Base-by-base conservation (phyloP, 2,329 filamentous ascomycete species). In the Harringtonia aguacate region DNA sequence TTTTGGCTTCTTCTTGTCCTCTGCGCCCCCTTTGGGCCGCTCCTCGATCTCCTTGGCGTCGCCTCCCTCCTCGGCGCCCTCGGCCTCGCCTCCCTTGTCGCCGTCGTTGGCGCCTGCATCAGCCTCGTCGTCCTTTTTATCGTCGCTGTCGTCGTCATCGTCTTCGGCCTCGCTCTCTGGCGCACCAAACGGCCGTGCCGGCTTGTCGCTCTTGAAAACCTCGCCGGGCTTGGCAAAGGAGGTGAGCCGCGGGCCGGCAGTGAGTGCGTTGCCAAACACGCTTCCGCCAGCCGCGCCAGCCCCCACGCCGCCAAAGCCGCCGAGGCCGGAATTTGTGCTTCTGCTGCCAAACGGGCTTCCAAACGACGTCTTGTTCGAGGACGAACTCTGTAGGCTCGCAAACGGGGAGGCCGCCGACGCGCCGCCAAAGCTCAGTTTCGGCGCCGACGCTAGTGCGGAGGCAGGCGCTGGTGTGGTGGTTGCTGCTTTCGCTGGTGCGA, bases 171-270 rank as follows among this genome's bases (percentile, higher is more conserved):
- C 79, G 47, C 77, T 82, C 33, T 80, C 79, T 2, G 85, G 77
- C 13, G 86, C 84, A 28, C 87, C 87, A 58, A 95, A 92, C 0
- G 86, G 75, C 61, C 77, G 86, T 4, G 73, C 70, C 14, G 77
- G 70, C 59, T 84, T 85, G 47, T 71, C 70, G 46, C 67, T 75
- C 55, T 68, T 72, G 33, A 73, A 62, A 13, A 63, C 64, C 30
- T 64, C 63, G 41, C 72, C 75, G 20, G 79, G 72, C 37, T 80
- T 79, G 35, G 80, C 86, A 61, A 94, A 95, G 52, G 74, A 83
- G 3, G 73, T 72, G 10, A 88, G 61, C 48, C 71, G 73, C 5
- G 58, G 55, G 28, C 67, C 24, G 24, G 7, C 64, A 0, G 60
- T 54, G 7, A 72, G 53, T 4, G 55, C 50, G 36, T 60, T 55